Evolutionary conservation across 352 stramenopile genomes (phyloP), one percentile per base, ranked within the genome.

Genomic region (Globisporangium barbulae): DNA sequence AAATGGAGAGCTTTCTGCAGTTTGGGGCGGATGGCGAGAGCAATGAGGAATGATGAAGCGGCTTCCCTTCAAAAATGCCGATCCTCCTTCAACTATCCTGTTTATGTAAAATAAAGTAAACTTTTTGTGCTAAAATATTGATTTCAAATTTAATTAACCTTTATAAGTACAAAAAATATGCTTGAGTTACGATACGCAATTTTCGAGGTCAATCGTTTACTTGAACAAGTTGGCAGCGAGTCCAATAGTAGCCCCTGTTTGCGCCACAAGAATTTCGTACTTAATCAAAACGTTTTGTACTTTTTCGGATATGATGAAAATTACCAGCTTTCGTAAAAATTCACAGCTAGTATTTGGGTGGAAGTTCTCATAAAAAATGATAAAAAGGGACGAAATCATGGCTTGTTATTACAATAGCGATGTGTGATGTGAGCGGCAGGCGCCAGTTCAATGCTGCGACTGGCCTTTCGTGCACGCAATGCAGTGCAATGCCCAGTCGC

Each of bases 31-130:
- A 21, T 22, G 49, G 49, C 49, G 33, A 37, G 25, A 8, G 12
- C 30, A 25, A 44, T 17, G 17, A 6, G 3, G 6, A 55, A 53
- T 56, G 25, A 28, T 56, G 30, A 58, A 45, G 31, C 49, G 6
- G 49, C 31, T 45, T 58, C 52, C 28, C 52, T 58, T 45, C 52
- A 58, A 57, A 57, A 45, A 48, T 58, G 50, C 28, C 52, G 52
- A 58, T 58, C 52, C 22, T n/a, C 13, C 10, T 10, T 0, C 13
- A 0, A 58, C 0, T 13, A 4, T 0, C n/a, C 52, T 58, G 5
- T 21, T 19, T 30, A 57, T 48, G 9, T 22, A 17, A 41, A 2
- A 15, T 41, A 17, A 28, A 3, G 25, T 2, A 28, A 28, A 2
- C 25, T 28, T 28, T 28, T 28, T 28, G 25, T 28, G 25, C 25